Evolutionary conservation across 768 basidiomycete species (phyloP), one percentile per base, ranked within the genome.

Genomic region (Serpula lacrymans): DNA sequence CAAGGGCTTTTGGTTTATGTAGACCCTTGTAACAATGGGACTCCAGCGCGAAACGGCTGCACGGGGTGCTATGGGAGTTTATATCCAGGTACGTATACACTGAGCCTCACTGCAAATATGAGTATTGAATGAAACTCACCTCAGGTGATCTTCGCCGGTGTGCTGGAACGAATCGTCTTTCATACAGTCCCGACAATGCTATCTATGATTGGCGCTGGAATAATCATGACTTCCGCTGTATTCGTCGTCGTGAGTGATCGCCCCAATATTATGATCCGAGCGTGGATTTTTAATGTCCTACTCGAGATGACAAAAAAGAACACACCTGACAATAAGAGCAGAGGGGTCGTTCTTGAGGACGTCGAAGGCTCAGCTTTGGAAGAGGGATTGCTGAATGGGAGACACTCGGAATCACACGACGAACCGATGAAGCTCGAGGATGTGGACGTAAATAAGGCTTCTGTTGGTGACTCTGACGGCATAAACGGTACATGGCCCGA

Each of bases 161-260:
- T 80, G 12, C 65, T 88, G 9, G 84, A 92, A 55, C 65, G 75
- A 4, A 46, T 83, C 29, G 72, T 85, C 50, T 87, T 90, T 58
- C 67, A 77, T 32, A 71, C 71, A 1, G 56, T 65, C 5, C 86
- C 85, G 0, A 74, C 83, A 1, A 47, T 67, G 2, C 62, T 84
- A 21, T 84, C 82, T 3, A 53, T 81, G 4, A 49, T 78, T 8
- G 89, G 89, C 1, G 80, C 78, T 1, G 31, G 65, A 4, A 75
- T 88, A 42, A 90, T 89, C 48, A 58, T 88, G 26, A 48, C 64
- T 2, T 72, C 77, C 8, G 85, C 85, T 0, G 47, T 81, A 18
- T 87, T 77, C 54, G 75, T 83, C 24, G 83, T 77, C n/a, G n/a
- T n/a, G n/a, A n/a, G n/a, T n/a, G n/a, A n/a, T n/a, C n/a, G n/a